Percentiles rank a stretch among this genome's conserved stretches.
Evolutionary conservation across 345 rosid species (phyloP).

Genomic region (Salix caprea): DNA sequence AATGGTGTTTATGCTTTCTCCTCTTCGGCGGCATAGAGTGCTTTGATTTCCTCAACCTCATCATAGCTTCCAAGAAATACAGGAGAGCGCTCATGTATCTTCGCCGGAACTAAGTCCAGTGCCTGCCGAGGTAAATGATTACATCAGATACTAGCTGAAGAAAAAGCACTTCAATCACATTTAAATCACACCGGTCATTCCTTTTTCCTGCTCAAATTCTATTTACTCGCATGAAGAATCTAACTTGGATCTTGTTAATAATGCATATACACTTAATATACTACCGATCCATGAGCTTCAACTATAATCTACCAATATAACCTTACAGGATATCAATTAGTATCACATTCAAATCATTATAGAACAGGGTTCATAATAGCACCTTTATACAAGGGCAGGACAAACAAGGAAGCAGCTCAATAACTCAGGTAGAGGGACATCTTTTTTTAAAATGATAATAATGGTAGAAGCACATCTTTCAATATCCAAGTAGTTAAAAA

Average conservation of each 20-base stretch:
- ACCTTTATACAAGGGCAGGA: neutral
- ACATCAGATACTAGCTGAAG: neutral
- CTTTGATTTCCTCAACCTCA: constrained; percentile 89
- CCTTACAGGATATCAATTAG: neutral
- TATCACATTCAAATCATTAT: neutral
- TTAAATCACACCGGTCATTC: neutral
- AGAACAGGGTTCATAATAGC: neutral
- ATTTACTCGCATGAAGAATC: neutral
- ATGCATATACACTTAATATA: neutral
- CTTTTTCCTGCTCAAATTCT: neutral
- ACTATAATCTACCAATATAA: neutral
- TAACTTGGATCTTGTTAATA: neutral
- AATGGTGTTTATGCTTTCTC: constrained; percentile 25
- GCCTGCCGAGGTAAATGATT: constrained; percentile 47
- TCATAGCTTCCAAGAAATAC: constrained; percentile 93
- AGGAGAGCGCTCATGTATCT: constrained; percentile 85
- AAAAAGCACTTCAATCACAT: neutral
- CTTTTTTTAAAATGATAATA: neutral
- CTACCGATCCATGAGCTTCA: neutral
- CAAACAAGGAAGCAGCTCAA: neutral
- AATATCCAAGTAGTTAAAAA: neutral
- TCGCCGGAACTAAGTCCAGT: constrained; percentile 67
- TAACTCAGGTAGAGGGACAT: neutral
- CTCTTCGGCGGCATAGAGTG: constrained; percentile 61
- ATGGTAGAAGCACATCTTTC: neutral